Percentiles rank a stretch among this genome's conserved stretches.
Conservation (phyloP, 768 basidiomycete genomes). For the Termitomyces sp. region DNA sequence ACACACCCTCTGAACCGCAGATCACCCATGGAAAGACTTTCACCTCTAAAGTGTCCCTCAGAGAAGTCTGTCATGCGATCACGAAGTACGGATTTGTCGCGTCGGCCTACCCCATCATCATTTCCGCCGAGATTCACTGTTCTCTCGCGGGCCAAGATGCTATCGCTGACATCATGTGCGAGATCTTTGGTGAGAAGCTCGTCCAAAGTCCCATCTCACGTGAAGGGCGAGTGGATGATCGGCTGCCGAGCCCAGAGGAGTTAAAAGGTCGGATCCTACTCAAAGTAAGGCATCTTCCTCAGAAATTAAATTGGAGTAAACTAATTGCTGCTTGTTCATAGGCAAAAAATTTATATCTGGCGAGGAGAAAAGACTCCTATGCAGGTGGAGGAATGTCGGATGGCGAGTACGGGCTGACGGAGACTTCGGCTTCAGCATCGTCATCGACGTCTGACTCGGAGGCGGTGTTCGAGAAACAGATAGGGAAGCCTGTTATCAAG, state of each 20-base stretch:
- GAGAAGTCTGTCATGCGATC: slow-evolving; percentile 84
- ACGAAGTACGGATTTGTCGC: slow-evolving; percentile 91
- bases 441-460: slow-evolving; percentile 39
- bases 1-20: slow-evolving; percentile 59
- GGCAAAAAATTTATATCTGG: slow-evolving; percentile 76
- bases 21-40: slow-evolving; percentile 94
- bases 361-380: slow-evolving; percentile 14
- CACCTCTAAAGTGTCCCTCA: slow-evolving; percentile 79
- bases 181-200: slow-evolving; percentile 43
- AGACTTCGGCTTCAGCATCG: slow-evolving; percentile 17
- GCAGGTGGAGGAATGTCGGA: slow-evolving; percentile 13
- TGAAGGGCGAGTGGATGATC: slow-evolving; percentile 47
- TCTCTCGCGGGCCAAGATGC: slow-evolving; percentile 52
- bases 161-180: slow-evolving; percentile 43
- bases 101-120: slow-evolving; percentile 93
- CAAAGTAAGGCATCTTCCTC: slow-evolving; percentile 49
- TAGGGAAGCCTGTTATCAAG: slow-evolving; percentile 12
- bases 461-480: slow-evolving; percentile 17
- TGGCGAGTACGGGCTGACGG: slow-evolving; percentile 20
- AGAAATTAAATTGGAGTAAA: background rate
- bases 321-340: slow-evolving; percentile 19
- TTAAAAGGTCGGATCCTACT: slow-evolving; percentile 78
- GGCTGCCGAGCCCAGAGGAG: slow-evolving; percentile 85
- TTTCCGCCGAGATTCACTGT: slow-evolving; percentile 97
- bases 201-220: slow-evolving; percentile 20